A percentile compares a stretch with the other conserved stretches of the same genome.
Conservation (phyloP, 2,329 filamentous ascomycete species). For the Ophidiomyces ophidiicola region DNA sequence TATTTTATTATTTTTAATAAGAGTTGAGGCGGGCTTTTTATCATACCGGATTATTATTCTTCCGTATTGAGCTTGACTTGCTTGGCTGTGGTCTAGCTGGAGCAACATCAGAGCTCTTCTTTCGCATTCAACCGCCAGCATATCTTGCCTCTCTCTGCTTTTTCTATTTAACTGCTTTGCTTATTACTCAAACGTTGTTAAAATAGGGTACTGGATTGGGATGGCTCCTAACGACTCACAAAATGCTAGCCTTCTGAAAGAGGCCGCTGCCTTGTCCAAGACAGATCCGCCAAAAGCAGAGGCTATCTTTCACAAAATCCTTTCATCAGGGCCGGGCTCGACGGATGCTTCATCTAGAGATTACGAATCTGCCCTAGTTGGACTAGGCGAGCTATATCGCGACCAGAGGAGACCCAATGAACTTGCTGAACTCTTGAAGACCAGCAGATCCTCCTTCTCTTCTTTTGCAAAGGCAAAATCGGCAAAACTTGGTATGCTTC, state of each 20-base stretch:
- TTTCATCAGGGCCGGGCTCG: slow-evolving; percentile 69
- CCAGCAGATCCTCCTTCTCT: slow-evolving; percentile 80
- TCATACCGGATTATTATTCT: slow-evolving; percentile 4
- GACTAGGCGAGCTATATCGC: slow-evolving; percentile 81
- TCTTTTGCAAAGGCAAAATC: slow-evolving; percentile 99
- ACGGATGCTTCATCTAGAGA: slow-evolving; percentile 79
- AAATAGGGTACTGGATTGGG: slow-evolving; percentile 3
- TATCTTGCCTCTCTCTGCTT: background rate
- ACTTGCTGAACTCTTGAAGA: slow-evolving; percentile 77
- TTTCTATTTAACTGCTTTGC: background rate
- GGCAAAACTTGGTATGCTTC: slow-evolving; percentile 75
- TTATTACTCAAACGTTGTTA: background rate
- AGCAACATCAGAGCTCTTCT: slow-evolving; percentile 7
- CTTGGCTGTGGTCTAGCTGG: background rate
- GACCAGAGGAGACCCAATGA: slow-evolving; percentile 69
- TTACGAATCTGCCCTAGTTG: slow-evolving; percentile 81
- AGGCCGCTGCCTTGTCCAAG: slow-evolving; percentile 75
- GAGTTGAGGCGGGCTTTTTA: background rate
- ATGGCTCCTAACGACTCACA: slow-evolving; percentile 41
- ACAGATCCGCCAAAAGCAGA: slow-evolving; percentile 74
- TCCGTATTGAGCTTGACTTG: slow-evolving; percentile 6
- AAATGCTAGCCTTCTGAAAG: slow-evolving; percentile 58
- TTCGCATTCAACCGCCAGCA: slow-evolving; percentile 1
- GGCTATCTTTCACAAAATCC: slow-evolving; percentile 75
- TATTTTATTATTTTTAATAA: slow-evolving; percentile 5